Evolutionary conservation across 805 yeast species (phyloP).

Genomic region (Starmera quercuum): DNA sequence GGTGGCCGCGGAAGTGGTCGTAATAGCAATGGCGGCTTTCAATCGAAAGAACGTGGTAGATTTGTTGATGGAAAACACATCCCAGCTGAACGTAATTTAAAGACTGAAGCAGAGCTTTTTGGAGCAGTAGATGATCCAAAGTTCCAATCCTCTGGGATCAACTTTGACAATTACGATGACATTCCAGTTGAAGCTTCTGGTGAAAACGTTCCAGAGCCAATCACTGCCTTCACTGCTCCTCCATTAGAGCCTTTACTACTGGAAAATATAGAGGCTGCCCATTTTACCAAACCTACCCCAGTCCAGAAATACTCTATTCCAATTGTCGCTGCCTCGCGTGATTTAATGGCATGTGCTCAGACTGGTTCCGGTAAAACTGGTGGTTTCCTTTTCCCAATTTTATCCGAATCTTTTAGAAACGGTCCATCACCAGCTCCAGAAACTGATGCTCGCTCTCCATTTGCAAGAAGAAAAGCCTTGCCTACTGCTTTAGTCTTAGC

Average conservation of each 20-base stretch:
- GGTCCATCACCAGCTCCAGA: slow-evolving; percentile 71
- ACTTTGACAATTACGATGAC: slow-evolving; percentile 97
- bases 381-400: slow-evolving; percentile 97
- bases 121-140: slow-evolving; percentile 63
- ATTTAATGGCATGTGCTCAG: slow-evolving; percentile 96
- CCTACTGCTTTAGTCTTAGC: slow-evolving; percentile 96
- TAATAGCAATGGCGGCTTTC: slow-evolving; percentile 27
- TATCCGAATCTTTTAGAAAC: slow-evolving; percentile 78
- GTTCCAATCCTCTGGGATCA: slow-evolving; percentile 92
- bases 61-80: slow-evolving; percentile 85
- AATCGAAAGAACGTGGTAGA: slow-evolving; percentile 58
- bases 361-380: slow-evolving; percentile 99
- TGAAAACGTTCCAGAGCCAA: slow-evolving; percentile 89
- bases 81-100: slow-evolving; percentile 68
- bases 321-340: slow-evolving; percentile 82
- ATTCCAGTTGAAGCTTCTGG: slow-evolving; percentile 99
- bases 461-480: slow-evolving; percentile 69
- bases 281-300: slow-evolving; percentile 95
- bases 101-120: slow-evolving; percentile 71
- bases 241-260: slow-evolving; percentile 84
- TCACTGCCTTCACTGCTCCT: slow-evolving; percentile 79
- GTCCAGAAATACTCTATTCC: slow-evolving; percentile 93
- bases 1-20: slow-evolving; percentile 26
- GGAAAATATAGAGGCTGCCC: slow-evolving; percentile 79
- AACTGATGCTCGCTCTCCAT: slow-evolving; percentile 27